Base-by-base conservation (phyloP, 1,284 basidiomycete species). In the Trichosporon faecale region DNA sequence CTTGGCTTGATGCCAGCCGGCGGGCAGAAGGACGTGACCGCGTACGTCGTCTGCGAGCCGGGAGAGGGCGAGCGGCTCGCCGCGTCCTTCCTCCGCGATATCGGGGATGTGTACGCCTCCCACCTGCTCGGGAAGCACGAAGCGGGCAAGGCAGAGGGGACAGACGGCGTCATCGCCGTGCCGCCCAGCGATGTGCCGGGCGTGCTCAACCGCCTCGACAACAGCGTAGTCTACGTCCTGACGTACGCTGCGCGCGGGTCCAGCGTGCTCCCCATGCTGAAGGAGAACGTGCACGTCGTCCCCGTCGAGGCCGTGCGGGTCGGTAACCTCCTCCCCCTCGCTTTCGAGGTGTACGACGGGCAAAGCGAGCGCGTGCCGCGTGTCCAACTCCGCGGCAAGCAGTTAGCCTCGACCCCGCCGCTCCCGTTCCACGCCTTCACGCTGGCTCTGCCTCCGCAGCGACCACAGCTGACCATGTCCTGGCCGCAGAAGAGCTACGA, bases 401-500 rank as follows among this genome's bases (percentile, higher is more conserved):
- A 71, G 9, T 52, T 77, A 1, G 37, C 49, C 12, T 40, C 72
- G 16, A n/a, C 65, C 7, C 52, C 57, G 37, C 77, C 57, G 44
- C 27, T 76, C 52, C 72, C 73, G 23, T 75, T 73, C 65, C 77
- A 76, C n/a, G 67, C 75, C 0, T 81, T 79, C 68, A 81, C 78
- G 7, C 73, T 82, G 7, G 77, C 76, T 0, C 27, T 33, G 8
- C 64, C 55, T 14, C 64, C 73, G 0, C 73, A 72, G 27, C 75
- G 71, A 57, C 78, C 79, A 0, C 67, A 74, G 21, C 72, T 82
- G 25, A 73, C 70, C 33, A 75, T 82, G 68, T 23, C 74, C 2
- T 81, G 79, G 78, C 79, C 81, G 14, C 66, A 78, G 44, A 65
- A 71, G 40, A 77, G 72, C 21, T 81, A 78, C 69, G 81, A 82